Conservation (phyloP, 2,329 filamentous ascomycete species). For the Pseudocercospora eumusae region DNA sequence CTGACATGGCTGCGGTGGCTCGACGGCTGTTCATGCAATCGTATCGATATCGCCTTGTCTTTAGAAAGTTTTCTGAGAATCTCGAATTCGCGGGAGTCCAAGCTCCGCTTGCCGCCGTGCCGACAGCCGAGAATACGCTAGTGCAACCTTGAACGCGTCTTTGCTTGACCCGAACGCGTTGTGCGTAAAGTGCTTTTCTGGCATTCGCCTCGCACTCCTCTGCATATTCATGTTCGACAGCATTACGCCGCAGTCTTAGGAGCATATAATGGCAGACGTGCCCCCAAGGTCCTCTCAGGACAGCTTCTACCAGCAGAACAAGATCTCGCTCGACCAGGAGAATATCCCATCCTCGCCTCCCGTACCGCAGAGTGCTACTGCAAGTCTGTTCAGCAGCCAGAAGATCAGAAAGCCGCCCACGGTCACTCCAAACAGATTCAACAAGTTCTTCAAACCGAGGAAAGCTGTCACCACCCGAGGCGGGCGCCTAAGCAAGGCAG, state of each 20-base stretch:
- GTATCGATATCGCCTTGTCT: background rate
- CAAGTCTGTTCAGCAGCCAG: slow-evolving; percentile 27
- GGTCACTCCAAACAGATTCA: slow-evolving; percentile 55
- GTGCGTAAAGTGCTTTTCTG: slow-evolving; percentile 18
- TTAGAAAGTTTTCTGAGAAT: background rate
- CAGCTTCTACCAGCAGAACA: slow-evolving; percentile 38
- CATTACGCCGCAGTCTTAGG: slow-evolving; percentile 1
- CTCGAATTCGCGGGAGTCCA: background rate
- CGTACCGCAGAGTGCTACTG: slow-evolving; percentile 18
- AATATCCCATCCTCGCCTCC: slow-evolving; percentile 38
- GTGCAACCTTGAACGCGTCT: slow-evolving; percentile 14
- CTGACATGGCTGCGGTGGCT: slow-evolving; percentile 43
- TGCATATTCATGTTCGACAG: slow-evolving; percentile 15
- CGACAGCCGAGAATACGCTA: slow-evolving; percentile 4
- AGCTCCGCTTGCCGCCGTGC: slow-evolving; percentile 1
- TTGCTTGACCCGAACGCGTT: slow-evolving; percentile 12
- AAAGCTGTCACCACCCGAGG: slow-evolving; percentile 35
- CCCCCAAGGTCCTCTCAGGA: slow-evolving; percentile 37
- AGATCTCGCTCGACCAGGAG: slow-evolving; percentile 37
- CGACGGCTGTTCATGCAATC: background rate
- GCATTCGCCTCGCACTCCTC: background rate
- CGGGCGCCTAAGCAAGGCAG: slow-evolving; percentile 42
- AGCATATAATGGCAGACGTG: slow-evolving; percentile 32
- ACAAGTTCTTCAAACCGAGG: slow-evolving; percentile 54
- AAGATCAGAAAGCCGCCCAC: slow-evolving; percentile 52